Evolutionary conservation across 257 asterid genomes (phyloP).

Genomic region (Petunia axillaris): DNA sequence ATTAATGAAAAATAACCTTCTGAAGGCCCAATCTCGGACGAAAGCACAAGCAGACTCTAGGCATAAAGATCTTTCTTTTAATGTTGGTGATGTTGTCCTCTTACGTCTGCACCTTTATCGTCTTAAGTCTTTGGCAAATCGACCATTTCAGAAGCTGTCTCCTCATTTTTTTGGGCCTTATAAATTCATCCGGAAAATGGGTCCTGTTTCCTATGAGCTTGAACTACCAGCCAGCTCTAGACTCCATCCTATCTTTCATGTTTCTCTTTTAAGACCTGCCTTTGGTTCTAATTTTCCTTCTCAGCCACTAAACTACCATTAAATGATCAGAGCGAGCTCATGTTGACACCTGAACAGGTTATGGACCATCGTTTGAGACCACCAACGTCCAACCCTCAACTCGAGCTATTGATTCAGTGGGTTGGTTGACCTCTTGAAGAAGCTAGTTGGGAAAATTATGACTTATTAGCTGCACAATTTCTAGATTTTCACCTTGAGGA

Average conservation of each 20-base stretch:
- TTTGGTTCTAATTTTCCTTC: too few species aligned
- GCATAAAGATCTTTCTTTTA: not conserved
- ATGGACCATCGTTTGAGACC: not conserved
- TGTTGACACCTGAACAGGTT: not conserved
- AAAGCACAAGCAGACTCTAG: slow-evolving; percentile 13
- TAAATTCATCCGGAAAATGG: not conserved
- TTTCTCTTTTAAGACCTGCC: too few species aligned
- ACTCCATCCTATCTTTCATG: not conserved
- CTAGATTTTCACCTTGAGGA: too few species aligned
- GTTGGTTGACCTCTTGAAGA: not conserved
- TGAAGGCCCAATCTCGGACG: slow-evolving; percentile 12
- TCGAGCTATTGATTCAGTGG: slow-evolving; percentile 6
- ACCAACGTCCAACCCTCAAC: not conserved
- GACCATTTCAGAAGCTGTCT: not conserved
- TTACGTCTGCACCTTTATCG: slow-evolving; percentile 5
- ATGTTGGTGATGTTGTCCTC: not conserved
- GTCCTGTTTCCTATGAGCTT: not conserved
- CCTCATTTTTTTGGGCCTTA: slow-evolving; percentile 1
- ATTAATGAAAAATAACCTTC: not conserved
- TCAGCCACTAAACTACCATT: not conserved
- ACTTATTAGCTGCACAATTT: not conserved
- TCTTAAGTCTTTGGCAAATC: too few species aligned
- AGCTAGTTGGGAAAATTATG: slow-evolving; percentile 25
- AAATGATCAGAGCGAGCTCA: not conserved
- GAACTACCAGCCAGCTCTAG: not conserved